Base-by-base conservation (phyloP, 805 yeast genomes). In the Debaryomyces prosopidis region DNA sequence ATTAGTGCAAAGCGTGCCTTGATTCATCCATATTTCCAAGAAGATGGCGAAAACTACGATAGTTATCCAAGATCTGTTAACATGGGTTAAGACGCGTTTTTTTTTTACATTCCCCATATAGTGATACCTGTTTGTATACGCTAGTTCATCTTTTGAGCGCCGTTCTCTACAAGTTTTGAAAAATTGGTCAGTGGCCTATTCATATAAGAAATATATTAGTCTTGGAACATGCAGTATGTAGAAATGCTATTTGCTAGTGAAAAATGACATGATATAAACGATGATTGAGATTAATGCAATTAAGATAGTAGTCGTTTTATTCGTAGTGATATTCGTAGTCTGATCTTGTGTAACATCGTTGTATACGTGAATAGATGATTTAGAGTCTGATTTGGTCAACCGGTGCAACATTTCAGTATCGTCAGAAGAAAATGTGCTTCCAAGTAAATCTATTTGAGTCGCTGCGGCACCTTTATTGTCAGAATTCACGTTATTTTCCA, bases 1-100 rank as follows among this genome's bases (percentile, higher is more conserved):
- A 87, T 94, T 57, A 85, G 96, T 58, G 99, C 99, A 44, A 91
- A 90, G 69, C 79, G 97, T 52, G 97, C 98, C 2, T 77, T 91
- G 48, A 61, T 79, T 53, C 98, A 92, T 68, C 95, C 96, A 9
- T 94, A 89, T 65, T 89, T 89, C 69, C 79, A 76, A 48, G 85
- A 81, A 46, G 84, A 76, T 34, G 60, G 57, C 33, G 70, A 62
- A 19, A 46, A 46, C 30, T 53, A 50, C 51, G 71, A 67, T 44
- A 55, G 53, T 27, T 69, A 62, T 52, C 60, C 69, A 28, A 59
- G 73, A 34, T 66, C 73, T 7, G 65, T 69, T 17, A 69, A 60
- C 52, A 71, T 71, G 76, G 71, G 69, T n/a, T 68, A 51, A 45
- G 10, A 23, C 26, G 20, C 15, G 14, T 6, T 15, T 14, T 17